These are phyloP conservation scores for Phaeophleospora eucalypticola DNA, from an alignment of 2,329 filamentous ascomycete species.

Conservation along the genomic window DNA sequence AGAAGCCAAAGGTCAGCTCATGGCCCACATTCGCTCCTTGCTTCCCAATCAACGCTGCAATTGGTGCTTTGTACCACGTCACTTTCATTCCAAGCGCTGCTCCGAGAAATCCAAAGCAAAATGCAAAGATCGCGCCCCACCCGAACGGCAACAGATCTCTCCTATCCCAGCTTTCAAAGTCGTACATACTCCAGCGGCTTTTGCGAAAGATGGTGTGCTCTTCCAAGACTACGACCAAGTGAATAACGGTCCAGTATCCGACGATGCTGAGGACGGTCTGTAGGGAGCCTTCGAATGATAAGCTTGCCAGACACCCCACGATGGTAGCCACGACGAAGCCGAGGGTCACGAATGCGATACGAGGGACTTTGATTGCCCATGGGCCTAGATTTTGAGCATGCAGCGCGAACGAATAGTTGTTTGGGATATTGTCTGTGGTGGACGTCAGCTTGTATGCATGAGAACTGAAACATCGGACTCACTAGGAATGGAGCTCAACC, in stretches of 20 bases:
- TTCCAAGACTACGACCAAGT: slow-evolving; percentile 11
- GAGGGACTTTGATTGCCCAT: slow-evolving; percentile 10
- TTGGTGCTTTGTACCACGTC: slow-evolving; percentile 11
- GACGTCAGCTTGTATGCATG: no score
- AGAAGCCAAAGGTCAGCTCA: slow-evolving; percentile 13
- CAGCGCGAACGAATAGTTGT: slow-evolving; percentile 16
- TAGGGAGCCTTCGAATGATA: slow-evolving; percentile 11
- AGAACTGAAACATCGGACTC: no score
- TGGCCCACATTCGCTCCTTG: slow-evolving; percentile 14
- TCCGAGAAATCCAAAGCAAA: slow-evolving; percentile 13
- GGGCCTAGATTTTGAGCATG: slow-evolving; percentile 14
- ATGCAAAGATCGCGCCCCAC: slow-evolving; percentile 9
- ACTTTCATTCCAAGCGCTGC: slow-evolving; percentile 14
- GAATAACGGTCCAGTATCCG: slow-evolving; percentile 13
- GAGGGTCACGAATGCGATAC: slow-evolving; percentile 12
- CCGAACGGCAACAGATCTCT: slow-evolving; percentile 11
- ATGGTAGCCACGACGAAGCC: slow-evolving; percentile 11
- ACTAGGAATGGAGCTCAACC: slow-evolving; percentile 7
- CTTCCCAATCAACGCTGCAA: slow-evolving; percentile 9
- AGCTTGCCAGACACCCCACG: slow-evolving; percentile 13
- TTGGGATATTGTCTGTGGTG: slow-evolving; percentile 17
- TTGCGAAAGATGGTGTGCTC: slow-evolving; percentile 14
- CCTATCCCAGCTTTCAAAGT: slow-evolving; percentile 10
- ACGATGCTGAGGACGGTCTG: slow-evolving; percentile 11
- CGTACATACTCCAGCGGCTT: slow-evolving; percentile 7